Conservation (phyloP, 2,329 filamentous ascomycete genomes). For the Cladorrhinum sp. region DNA sequence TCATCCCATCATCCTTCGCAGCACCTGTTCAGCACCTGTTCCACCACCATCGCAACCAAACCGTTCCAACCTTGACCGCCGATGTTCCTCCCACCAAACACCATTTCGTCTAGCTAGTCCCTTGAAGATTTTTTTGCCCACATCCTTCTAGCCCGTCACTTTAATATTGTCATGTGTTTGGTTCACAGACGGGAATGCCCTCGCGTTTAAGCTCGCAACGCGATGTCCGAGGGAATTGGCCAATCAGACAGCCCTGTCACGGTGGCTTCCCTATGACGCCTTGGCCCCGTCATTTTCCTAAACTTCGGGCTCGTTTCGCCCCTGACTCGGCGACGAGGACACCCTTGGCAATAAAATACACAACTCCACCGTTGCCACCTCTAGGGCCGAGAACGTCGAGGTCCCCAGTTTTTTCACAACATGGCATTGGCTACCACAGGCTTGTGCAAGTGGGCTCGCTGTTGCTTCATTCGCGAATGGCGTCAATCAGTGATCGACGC, state of each 20-base stretch:
- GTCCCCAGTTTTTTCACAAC: conserved; percentile 5
- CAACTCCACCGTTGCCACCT: conserved; percentile 18
- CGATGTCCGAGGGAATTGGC: conserved; percentile 14
- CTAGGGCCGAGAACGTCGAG: conserved; percentile 4
- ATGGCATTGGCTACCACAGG: conserved; percentile 14
- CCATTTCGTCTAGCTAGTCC: neutral
- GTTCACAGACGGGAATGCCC: neutral
- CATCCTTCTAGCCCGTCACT: neutral
- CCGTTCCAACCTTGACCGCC: too few species aligned
- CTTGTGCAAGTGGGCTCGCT: neutral
- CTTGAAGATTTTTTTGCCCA: neutral
- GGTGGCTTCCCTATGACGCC: neutral
- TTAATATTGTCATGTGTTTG: neutral
- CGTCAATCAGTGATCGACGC: conserved; percentile 16
- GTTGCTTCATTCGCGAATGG: conserved; percentile 12
- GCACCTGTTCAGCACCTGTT: neutral
- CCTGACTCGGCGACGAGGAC: conserved; percentile 4
- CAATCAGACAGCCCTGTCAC: conserved; percentile 13
- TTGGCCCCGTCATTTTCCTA: conserved; percentile 15
- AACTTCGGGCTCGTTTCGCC: neutral
- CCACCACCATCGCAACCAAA: neutral
- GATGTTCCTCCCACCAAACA: neutral
- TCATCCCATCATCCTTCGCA: neutral
- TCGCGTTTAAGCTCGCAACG: conserved; percentile 22
- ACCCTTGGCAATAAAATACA: neutral